These are phyloP conservation scores for Pichia sp. DNA, from an alignment of 1,139 yeast genomes.

Conservation along the genomic window DNA sequence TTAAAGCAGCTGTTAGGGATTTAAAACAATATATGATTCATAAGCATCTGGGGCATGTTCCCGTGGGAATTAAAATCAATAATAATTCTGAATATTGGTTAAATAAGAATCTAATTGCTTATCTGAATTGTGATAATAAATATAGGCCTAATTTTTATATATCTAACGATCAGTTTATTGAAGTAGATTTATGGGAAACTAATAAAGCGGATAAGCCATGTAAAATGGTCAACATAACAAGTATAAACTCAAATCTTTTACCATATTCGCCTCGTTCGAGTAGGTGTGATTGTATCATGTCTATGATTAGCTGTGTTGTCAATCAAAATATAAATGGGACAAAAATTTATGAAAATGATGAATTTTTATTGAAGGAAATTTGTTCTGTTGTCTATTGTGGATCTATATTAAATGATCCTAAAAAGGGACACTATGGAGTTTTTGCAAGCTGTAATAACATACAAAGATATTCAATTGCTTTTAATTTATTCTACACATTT, in stretches of 20 bases:
- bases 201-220: conserved; percentile 6
- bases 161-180: conserved; percentile 2
- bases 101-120: conserved; percentile 4
- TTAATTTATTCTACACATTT: conserved; percentile 41
- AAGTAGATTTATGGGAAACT: too few species aligned
- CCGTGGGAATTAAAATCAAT: conserved; percentile 50
- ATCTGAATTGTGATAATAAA: conserved; percentile 15
- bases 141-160: conserved; percentile 15
- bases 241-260: conserved; percentile 21
- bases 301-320: conserved; percentile 45
- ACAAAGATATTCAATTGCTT: conserved; percentile 48
- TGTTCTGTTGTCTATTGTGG: conserved; percentile 49
- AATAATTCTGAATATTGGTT: conserved; percentile 42
- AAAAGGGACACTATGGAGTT: conserved; percentile 49
- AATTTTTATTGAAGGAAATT: conserved; percentile 38
- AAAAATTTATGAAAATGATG: conserved; percentile 25
- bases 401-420: conserved; percentile 44
- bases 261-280: conserved; percentile 52
- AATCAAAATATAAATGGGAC: conserved; percentile 15
- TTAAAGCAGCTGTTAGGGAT: conserved; percentile 58
- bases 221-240: not conserved
- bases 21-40: conserved; percentile 42
- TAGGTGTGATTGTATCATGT: conserved; percentile 52
- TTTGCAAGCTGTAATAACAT: conserved; percentile 46
- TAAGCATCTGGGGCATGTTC: conserved; percentile 42